These are phyloP conservation scores for Hsuehochloa calcarea DNA, from an alignment of 176 grass and related monocot genomes.

Conservation along the genomic window DNA sequence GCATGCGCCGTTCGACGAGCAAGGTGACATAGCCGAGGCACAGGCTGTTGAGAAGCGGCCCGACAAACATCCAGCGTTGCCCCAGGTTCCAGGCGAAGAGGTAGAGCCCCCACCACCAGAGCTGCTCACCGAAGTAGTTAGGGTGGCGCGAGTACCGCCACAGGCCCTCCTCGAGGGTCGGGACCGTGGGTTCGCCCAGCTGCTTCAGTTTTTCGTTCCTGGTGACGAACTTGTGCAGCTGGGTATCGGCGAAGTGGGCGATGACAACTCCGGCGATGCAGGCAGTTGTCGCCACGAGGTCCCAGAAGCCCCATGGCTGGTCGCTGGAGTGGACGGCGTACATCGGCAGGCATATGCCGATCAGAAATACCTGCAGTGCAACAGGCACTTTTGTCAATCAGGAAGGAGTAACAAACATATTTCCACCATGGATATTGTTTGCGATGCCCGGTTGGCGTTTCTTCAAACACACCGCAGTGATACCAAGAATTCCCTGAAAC, in stretches of 20 bases:
- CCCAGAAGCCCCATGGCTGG: constrained; percentile 57
- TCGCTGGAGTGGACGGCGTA: constrained; percentile 65
- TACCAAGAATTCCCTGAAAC: not conserved
- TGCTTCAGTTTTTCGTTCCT: constrained; percentile 53
- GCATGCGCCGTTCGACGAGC: constrained; percentile 72
- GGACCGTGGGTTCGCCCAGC: constrained; percentile 29
- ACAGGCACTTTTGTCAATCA: not conserved
- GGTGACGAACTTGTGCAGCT: constrained; percentile 65
- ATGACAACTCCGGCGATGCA: constrained; percentile 60
- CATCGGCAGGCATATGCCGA: constrained; percentile 85
- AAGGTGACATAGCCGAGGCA: constrained; percentile 85
- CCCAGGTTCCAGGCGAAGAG: constrained; percentile 80
- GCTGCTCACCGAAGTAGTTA: constrained; percentile 86
- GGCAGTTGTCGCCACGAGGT: constrained; percentile 35
- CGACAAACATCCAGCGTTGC: constrained; percentile 68
- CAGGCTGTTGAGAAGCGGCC: constrained; percentile 65
- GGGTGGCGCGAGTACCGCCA: constrained; percentile 93
- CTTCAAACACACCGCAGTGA: constrained; percentile 16
- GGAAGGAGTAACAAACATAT: not conserved
- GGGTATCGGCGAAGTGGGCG: constrained; percentile 76
- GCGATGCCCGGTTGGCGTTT: not conserved
- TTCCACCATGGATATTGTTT: not conserved
- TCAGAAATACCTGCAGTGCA: constrained; percentile 67
- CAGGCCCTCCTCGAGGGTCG: constrained; percentile 60
- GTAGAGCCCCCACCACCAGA: constrained; percentile 90